Base-by-base conservation (phyloP, 371 early-diverging fungal species). In the Mucor lusitanicus region DNA sequence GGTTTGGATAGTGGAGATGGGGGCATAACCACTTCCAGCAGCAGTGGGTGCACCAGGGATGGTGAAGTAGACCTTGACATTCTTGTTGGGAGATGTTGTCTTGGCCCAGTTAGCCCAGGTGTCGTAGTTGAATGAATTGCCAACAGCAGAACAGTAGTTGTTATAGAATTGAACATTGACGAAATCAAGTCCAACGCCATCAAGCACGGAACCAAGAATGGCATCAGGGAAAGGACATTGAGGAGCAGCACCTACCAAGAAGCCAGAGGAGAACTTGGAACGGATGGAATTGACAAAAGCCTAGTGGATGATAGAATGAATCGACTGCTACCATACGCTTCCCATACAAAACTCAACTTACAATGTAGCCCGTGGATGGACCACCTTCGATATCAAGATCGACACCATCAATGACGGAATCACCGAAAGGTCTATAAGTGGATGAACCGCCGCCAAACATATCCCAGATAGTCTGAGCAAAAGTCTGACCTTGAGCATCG, bases 341-440 rank as follows among this genome's bases (percentile, higher is more conserved):
- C 35, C 15, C 4, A 8, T 1, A 3, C n/a, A n/a, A 19, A 17
- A 17, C 25, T 33, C 25, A 19, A 65, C 70, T 59, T 68, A 76
- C 75, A 19, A 71, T 70, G 48, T 87, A 90, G 0, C 87, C 88
- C 0, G 80, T 74, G 21, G 74, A 59, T 12, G 69, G 56, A 8
- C 89, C 90, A 56, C 85, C 89, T 66, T 91, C 90, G 55, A 91
- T 89, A 65, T 91, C 93, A 48, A 92, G 70, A 64, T 92, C 92
- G 37, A 90, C 77, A 0, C 93, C 91, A 68, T 92, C 92, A 8
- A 89, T 67, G 0, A 78, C 69, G 27, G 85, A 82, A 73, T 75
- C 77, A 23, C 78, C 90, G 59, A 92, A 89, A 0, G 91, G 91
- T 13, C 91, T 85, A 40, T 76, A 76, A 1, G 62, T 12, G 8